Evolutionary conservation across 2,329 filamentous ascomycete genomes (phyloP).

Genomic region (Chaetomium sp.): DNA sequence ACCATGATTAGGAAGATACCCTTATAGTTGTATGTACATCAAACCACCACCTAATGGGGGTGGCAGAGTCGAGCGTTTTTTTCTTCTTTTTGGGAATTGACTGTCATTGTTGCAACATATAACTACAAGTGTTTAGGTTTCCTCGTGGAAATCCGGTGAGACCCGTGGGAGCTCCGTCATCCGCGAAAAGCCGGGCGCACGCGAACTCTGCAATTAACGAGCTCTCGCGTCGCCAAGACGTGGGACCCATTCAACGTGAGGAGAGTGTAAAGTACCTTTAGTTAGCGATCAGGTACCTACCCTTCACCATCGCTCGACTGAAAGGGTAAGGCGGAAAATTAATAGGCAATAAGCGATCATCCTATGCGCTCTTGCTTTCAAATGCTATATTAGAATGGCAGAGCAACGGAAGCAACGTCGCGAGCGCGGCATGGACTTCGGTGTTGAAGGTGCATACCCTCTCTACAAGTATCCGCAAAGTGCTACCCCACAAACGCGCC

Average conservation of each 20-base stretch:
- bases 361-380: too few species aligned
- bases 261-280: background rate
- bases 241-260: conserved; percentile 20
- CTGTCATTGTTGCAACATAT: background rate
- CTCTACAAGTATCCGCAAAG: too few species aligned
- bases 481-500: background rate
- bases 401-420: too few species aligned
- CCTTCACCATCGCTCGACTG: background rate
- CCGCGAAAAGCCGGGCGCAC: background rate
- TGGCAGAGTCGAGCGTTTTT: conserved; percentile 14
- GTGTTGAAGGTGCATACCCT: too few species aligned
- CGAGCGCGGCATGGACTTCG: too few species aligned
- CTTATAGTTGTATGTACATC: conserved; percentile 6
- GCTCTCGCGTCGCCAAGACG: conserved; percentile 11
- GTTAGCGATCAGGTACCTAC: background rate
- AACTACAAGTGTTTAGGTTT: background rate
- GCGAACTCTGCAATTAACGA: background rate
- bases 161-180: background rate
- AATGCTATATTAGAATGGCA: too few species aligned
- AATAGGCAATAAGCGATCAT: background rate
- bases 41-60: background rate
- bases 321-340: background rate
- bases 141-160: too few species aligned
- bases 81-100: background rate
- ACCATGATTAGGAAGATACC: conserved; percentile 7